phyloP scores from a whole-genome alignment of 805 yeast species.

The Yarrowia sp. region DNA sequence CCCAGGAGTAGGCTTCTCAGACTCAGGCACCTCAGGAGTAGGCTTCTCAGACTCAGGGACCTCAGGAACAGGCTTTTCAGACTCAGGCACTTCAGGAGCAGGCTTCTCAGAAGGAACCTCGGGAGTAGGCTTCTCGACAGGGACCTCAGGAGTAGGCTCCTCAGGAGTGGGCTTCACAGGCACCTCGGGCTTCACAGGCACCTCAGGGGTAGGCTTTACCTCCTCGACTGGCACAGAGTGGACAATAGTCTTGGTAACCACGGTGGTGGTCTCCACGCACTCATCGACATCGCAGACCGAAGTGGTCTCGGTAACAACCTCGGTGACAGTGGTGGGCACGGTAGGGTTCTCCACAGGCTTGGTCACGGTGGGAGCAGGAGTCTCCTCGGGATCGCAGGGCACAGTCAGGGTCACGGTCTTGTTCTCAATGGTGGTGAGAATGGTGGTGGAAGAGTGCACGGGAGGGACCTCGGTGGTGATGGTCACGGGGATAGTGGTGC shows the following conservation, averaged over 20 bases:
- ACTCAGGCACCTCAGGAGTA: slow-evolving; percentile 3
- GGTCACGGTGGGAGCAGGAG: not conserved
- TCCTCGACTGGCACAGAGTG: slow-evolving; percentile 19
- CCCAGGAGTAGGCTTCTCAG: not conserved
- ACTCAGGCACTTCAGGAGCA: not conserved
- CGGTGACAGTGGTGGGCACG: slow-evolving; percentile 7
- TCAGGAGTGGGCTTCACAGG: slow-evolving; percentile 8
- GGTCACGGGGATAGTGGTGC: slow-evolving; percentile 31
- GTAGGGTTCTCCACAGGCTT: slow-evolving; percentile 2
- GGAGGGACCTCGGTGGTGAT: slow-evolving; percentile 32
- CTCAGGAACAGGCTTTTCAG: not conserved
- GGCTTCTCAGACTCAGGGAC: not conserved
- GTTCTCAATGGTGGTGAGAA: slow-evolving; percentile 1
- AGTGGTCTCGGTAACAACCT: slow-evolving; percentile 8
- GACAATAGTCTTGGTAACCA: slow-evolving; percentile 14
- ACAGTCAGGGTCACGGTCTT: slow-evolving; percentile 19
- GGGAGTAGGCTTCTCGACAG: slow-evolving; percentile 10
- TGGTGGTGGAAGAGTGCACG: slow-evolving; percentile 7
- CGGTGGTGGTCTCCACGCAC: slow-evolving; percentile 1
- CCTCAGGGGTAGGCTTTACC: slow-evolving; percentile 13
- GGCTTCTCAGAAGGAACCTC: slow-evolving; percentile 3
- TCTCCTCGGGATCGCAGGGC: slow-evolving; percentile 26
- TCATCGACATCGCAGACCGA: slow-evolving; percentile 4
- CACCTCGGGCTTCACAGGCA: slow-evolving; percentile 1
- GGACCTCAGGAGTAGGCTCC: not conserved